Evolutionary conservation across 2,329 filamentous ascomycete genomes (phyloP).

Genomic region (Phialophora chinensis): DNA sequence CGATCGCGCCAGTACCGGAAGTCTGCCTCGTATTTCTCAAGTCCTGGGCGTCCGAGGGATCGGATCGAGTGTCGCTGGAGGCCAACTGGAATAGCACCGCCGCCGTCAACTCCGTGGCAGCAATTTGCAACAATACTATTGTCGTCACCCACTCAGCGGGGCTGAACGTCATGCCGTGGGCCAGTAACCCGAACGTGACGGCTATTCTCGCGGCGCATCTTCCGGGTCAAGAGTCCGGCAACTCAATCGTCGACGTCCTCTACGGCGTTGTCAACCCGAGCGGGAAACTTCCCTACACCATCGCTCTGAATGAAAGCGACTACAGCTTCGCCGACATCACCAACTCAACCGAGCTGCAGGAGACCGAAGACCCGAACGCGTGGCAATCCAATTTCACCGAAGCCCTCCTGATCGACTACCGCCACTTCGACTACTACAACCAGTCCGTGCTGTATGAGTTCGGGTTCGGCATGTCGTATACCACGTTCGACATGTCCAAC

Average conservation of each 20-base stretch:
- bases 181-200: conserved; percentile 67
- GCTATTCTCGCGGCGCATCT: conserved; percentile 83
- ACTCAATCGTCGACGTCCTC: conserved; percentile 79
- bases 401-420: conserved; percentile 82
- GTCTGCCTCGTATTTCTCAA: conserved; percentile 67
- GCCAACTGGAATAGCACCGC: conserved; percentile 52
- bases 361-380: conserved; percentile 48
- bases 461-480: conserved; percentile 80
- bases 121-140: conserved; percentile 58
- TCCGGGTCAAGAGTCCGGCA: conserved; percentile 83
- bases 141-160: conserved; percentile 55
- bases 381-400: conserved; percentile 78
- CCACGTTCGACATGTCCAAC: conserved; percentile 76
- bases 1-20: conserved; percentile 47
- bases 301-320: conserved; percentile 69
- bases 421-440: conserved; percentile 71
- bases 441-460: conserved; percentile 62
- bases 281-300: conserved; percentile 80
- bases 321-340: conserved; percentile 70
- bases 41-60: conserved; percentile 56
- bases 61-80: conserved; percentile 49
- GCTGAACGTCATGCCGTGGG: conserved; percentile 47
- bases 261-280: conserved; percentile 80
- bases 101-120: conserved; percentile 54
- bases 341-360: conserved; percentile 29